Evolutionary conservation across 371 early-diverging fungal species (phyloP).

Genomic region (Actinomucor elegans): DNA sequence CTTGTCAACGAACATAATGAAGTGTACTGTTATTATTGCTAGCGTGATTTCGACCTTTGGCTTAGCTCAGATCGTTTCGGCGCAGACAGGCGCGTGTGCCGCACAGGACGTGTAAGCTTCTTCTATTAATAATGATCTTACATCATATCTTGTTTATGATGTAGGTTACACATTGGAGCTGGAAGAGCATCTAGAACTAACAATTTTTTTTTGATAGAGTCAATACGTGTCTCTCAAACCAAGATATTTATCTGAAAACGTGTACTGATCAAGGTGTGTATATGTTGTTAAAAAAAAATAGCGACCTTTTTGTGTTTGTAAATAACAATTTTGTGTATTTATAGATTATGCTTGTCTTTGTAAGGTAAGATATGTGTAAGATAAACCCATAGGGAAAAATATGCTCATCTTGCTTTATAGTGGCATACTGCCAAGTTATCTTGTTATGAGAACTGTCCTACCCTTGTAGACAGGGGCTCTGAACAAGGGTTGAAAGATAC

Average conservation of each 20-base stretch:
- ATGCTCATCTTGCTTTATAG: background rate
- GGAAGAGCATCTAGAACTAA: background rate
- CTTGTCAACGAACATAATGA: background rate
- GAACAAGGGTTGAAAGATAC: conserved; percentile 25
- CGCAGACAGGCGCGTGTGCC: conserved; percentile 21
- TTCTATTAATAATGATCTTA: background rate
- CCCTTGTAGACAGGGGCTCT: conserved; percentile 15
- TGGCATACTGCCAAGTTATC: conserved; percentile 24
- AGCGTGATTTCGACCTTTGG: background rate
- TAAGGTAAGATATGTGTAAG: conserved; percentile 13
- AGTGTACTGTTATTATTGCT: conserved; percentile 1
- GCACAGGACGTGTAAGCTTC: conserved; percentile 32
- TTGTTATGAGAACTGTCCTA: conserved; percentile 31
- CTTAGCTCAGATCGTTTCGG: background rate
- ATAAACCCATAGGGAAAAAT: too few relatives aligned
- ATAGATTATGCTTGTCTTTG: conserved; percentile 29
- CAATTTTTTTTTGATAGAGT: conserved; percentile 16
- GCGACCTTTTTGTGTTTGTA: background rate
- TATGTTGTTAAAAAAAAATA: background rate
- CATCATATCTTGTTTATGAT: too few relatives aligned
- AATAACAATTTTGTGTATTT: background rate
- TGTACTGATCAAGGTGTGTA: conserved; percentile 16
- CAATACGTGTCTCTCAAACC: conserved; percentile 26
- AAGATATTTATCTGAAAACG: conserved; percentile 29
- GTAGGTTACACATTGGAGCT: background rate